Evolutionary conservation across 2,329 filamentous ascomycete species (phyloP).

Genomic region (Colletotrichum camelliae): DNA sequence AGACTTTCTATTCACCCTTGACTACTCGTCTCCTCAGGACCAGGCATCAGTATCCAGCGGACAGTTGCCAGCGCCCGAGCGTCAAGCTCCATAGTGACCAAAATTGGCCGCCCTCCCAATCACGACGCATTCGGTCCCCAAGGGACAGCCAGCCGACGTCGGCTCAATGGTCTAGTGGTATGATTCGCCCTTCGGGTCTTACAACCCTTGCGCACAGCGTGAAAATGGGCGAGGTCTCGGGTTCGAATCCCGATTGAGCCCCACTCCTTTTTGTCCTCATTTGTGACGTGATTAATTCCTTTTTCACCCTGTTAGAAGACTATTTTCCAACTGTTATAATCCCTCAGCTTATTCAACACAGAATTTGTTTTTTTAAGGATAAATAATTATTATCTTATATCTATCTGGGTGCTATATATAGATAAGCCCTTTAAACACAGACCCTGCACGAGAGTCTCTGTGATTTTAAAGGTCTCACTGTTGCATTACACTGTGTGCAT

Average conservation of each 20-base stretch:
- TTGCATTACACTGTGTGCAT: background rate
- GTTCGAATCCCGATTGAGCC: constrained; percentile 20
- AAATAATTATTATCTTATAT: background rate
- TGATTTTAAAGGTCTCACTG: background rate
- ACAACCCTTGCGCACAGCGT: constrained; percentile 1
- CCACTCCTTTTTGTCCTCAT: background rate
- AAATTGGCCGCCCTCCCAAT: background rate
- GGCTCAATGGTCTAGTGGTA: constrained; percentile 22
- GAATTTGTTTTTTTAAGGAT: background rate
- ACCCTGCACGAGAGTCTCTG: background rate
- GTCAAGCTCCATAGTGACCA: background rate
- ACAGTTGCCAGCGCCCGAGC: background rate
- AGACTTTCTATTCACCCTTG: background rate
- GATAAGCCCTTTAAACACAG: background rate
- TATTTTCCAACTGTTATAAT: background rate
- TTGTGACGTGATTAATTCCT: fast-evolving
- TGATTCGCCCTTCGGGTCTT: constrained; percentile 19
- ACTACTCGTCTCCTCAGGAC: background rate
- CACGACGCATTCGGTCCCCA: background rate
- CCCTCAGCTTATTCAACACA: background rate
- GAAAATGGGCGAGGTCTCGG: constrained; percentile 17
- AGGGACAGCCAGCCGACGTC: background rate
- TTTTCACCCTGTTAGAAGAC: background rate
- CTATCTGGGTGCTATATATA: background rate
- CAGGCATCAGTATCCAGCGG: background rate